Base-by-base conservation (phyloP, 2,329 filamentous ascomycete genomes). In the Polychaeton citri region DNA sequence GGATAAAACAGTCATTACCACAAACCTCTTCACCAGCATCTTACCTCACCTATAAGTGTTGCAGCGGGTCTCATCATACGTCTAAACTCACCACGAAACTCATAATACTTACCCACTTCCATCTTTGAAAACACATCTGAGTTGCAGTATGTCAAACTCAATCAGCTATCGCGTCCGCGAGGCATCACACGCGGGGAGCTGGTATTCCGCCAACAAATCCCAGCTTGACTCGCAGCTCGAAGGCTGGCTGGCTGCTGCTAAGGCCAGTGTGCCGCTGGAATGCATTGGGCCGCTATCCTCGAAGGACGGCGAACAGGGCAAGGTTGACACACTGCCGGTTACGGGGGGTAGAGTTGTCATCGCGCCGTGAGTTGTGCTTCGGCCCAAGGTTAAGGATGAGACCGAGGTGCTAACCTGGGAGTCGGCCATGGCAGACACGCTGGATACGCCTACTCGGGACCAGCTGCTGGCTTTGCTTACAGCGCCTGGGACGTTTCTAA, bases 401-500 rank as follows among this genome's bases (percentile, higher is more conserved):
- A 35, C 16, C 10, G 21, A n/a, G n/a, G n/a, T n/a, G n/a, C n/a
- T n/a, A n/a, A n/a, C n/a, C n/a, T n/a, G n/a, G n/a, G n/a, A n/a
- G n/a, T n/a, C n/a, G n/a, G n/a, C n/a, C n/a, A 40, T 43, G 40
- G 46, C 49, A 95, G 88, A 41, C 90, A 98, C 59, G 90, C 90
- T 40, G 90, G 90, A 42, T 98, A 94, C 63, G 66, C 74, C 2
- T 96, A 88, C 66, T 98, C 90, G 3, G 90, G 90, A 6, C 74
- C 79, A 26, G 88, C 85, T 47, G 90, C 90, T 30, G 90, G 87
- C 30, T 96, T 85, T 78, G 90, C 90, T 6, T 98, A 96, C 63
- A 90, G 84, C 60, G 73, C 74, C 5, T 76, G 93, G 34, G 86
- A 96, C 57, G 70, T 96, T 38, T 79, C 76, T 40, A 74, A 75